Evolutionary conservation across 306 rosid genomes (phyloP).

Genomic region (Trichosanthes truncata): DNA sequence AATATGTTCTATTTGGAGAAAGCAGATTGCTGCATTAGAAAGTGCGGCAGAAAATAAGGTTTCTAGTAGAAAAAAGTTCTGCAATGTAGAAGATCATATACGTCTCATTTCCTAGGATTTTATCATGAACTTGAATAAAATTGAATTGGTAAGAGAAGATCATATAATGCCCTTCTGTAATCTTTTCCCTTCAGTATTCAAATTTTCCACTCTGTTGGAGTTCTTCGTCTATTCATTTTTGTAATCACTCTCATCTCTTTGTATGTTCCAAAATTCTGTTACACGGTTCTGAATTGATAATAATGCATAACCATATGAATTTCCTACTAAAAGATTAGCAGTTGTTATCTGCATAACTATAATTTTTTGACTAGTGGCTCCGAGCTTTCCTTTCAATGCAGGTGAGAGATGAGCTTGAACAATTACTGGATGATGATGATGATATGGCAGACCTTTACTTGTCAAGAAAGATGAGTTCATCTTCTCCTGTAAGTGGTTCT

Average conservation of each 20-base stretch:
- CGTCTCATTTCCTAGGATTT: background rate
- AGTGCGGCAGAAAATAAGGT: background rate
- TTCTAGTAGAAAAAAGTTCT: background rate
- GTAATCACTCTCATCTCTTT: background rate
- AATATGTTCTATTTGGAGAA: background rate
- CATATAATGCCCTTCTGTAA: background rate
- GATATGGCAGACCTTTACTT: conserved; percentile 97
- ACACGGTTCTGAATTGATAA: background rate
- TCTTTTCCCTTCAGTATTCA: background rate
- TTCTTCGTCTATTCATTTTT: background rate
- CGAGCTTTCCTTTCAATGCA: conserved; percentile 10
- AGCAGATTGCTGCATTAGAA: background rate
- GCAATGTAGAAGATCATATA: background rate
- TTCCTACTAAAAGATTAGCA: background rate
- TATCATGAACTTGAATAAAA: background rate
- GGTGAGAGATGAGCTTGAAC: conserved; percentile 94
- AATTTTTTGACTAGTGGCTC: background rate
- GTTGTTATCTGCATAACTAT: background rate
- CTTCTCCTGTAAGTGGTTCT: conserved; percentile 72
- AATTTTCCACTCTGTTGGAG: background rate
- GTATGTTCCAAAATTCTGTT: background rate
- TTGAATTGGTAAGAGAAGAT: background rate
- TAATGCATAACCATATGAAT: background rate
- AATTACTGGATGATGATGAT: conserved; percentile 85
- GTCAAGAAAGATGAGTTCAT: conserved; percentile 64